A percentile compares a stretch with the other conserved stretches of the same genome.
Evolutionary conservation across 2,329 filamentous ascomycete species (phyloP).

Genomic region (Pestalotiopsis sp.): DNA sequence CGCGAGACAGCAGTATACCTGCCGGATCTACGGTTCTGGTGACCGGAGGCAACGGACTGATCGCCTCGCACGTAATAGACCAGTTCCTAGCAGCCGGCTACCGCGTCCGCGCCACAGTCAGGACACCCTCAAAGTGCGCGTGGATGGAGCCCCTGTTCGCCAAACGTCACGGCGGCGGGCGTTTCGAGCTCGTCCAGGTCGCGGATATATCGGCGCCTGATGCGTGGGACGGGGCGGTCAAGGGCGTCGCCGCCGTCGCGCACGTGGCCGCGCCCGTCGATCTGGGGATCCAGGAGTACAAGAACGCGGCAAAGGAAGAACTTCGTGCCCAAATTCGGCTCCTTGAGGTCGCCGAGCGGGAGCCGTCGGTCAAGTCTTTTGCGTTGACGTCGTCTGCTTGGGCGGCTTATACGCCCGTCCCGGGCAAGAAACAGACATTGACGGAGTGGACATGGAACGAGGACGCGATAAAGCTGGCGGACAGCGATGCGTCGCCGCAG

Average conservation of each 20-base stretch:
- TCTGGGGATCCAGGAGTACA: conserved; percentile 23
- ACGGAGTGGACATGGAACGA: conserved; percentile 33
- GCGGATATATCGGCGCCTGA: background rate
- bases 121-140: background rate
- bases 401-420: conserved; percentile 32
- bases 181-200: conserved; percentile 7
- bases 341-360: conserved; percentile 25
- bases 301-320: conserved; percentile 23
- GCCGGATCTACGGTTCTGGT: conserved; percentile 6
- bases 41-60: conserved; percentile 39
- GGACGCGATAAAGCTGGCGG: conserved; percentile 24
- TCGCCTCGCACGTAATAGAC: conserved; percentile 41
- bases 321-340: conserved; percentile 18
- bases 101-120: conserved; percentile 36
- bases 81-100: conserved; percentile 41
- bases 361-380: conserved; percentile 27
- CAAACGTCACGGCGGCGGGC: conserved; percentile 1
- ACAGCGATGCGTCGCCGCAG: conserved; percentile 14
- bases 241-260: conserved; percentile 23
- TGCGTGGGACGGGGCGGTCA: conserved; percentile 5
- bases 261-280: conserved; percentile 25
- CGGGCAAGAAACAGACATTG: conserved; percentile 21
- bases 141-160: conserved; percentile 7
- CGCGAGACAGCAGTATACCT: background rate
- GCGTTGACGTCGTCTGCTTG: conserved; percentile 33